phyloP scores from a whole-genome alignment of 2,329 filamentous ascomycete genomes.

The Dactylonectria estremocensis region DNA sequence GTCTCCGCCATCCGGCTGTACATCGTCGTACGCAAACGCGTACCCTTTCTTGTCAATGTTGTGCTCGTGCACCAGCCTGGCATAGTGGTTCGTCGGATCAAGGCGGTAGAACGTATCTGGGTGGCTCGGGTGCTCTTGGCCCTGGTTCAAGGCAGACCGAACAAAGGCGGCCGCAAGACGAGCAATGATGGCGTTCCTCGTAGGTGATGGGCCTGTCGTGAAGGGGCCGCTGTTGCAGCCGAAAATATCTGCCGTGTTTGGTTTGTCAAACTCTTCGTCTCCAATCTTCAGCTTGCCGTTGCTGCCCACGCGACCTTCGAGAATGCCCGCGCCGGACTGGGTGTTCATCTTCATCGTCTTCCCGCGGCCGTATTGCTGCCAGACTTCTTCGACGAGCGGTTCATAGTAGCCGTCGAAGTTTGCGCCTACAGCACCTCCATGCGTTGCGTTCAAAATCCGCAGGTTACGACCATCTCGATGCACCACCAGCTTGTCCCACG shows the following conservation, averaged over 20 bases:
- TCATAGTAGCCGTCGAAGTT: constrained; percentile 60
- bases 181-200: constrained; percentile 61
- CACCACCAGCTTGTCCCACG: constrained; percentile 63
- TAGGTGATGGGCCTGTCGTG: constrained; percentile 45
- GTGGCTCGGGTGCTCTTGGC: constrained; percentile 62
- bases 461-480: constrained; percentile 52
- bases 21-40: constrained; percentile 79
- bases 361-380: constrained; percentile 55
- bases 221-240: constrained; percentile 67
- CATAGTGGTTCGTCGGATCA: constrained; percentile 68
- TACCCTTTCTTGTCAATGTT: constrained; percentile 75
- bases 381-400: constrained; percentile 63
- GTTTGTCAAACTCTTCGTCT: constrained; percentile 60
- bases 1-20: constrained; percentile 69
- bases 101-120: constrained; percentile 59
- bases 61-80: constrained; percentile 71
- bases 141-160: constrained; percentile 60
- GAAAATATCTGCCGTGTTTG: constrained; percentile 63
- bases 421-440: constrained; percentile 55
- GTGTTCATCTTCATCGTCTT: constrained; percentile 60
- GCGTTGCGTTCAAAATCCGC: constrained; percentile 62
- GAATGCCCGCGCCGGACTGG: constrained; percentile 56
- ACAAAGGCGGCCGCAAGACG: constrained; percentile 66
- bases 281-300: constrained; percentile 58
- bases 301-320: constrained; percentile 58